These are phyloP conservation scores for Yamadazyma sp. DNA, from an alignment of 1,139 yeast species.

Conservation along the genomic window DNA sequence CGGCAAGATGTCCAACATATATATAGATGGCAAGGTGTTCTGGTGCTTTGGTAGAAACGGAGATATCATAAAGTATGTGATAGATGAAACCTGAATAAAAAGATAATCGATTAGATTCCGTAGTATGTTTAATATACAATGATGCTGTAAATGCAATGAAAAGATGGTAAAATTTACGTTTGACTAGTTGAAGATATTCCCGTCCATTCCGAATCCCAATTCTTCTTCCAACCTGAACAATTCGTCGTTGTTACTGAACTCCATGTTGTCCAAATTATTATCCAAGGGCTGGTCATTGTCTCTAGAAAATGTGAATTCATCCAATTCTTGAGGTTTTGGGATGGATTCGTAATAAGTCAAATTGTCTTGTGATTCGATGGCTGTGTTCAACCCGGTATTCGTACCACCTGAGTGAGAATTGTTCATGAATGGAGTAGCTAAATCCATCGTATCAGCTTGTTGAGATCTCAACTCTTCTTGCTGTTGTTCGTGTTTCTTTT, in stretches of 20 bases:
- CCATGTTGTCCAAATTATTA: conserved; percentile 7
- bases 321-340: conserved; percentile 51
- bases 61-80: conserved; percentile 42
- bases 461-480: conserved; percentile 46
- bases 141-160: background rate
- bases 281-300: conserved; percentile 1
- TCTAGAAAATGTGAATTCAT: conserved; percentile 37
- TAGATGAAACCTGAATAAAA: conserved; percentile 5
- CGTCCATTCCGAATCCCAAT: conserved; percentile 49
- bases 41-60: conserved; percentile 58
- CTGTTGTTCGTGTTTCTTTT: conserved; percentile 32
- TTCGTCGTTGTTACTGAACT: conserved; percentile 22
- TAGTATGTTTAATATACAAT: too few relatives aligned
- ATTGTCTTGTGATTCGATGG: conserved; percentile 13
- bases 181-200: conserved; percentile 29
- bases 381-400: conserved; percentile 32
- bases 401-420: conserved; percentile 11
- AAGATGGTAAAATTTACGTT: conserved; percentile 3
- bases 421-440: conserved; percentile 17
- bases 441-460: conserved; percentile 20
- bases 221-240: conserved; percentile 46
- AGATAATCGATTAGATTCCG: too few relatives aligned
- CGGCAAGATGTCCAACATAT: conserved; percentile 48
- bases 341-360: conserved; percentile 37
- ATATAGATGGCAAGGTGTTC: conserved; percentile 36